Evolutionary conservation across 2,329 filamentous ascomycete genomes (phyloP), one percentile per base, ranked within the genome.

Genomic region (Claviceps sp.): DNA sequence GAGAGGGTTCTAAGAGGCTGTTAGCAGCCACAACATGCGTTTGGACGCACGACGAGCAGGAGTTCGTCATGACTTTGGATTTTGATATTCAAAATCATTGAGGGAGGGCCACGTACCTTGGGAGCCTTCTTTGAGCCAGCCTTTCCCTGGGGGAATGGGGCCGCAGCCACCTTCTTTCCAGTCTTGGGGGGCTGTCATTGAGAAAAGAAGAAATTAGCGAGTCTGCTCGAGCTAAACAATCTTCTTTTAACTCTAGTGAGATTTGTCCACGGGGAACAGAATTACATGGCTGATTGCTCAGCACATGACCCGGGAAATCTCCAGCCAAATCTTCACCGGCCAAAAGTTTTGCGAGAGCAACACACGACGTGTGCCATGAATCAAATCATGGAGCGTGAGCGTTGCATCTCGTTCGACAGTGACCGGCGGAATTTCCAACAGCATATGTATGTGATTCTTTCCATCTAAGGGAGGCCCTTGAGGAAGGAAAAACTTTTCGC

Each of bases 171-270:
- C 82, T 96, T 97, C 87, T 96, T 97, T 81, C 89, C 89, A 69
- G 79, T 72, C 80, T 97, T 98, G 72, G 91, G 87, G 86, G 93
- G 88, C 93, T 97, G 79, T 97, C 90, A 97, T 97, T 93, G 91
- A 97, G 91, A 88, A 94, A 90, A 93, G 86, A 95, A 88, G 84
- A 88, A 77, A 88, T 95, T 86, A 96, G 89, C 85, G 75, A 80
- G 78, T 82, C 24, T 81, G 84, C 80, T 84, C 84, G 78, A 79
- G 83, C 82, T 74, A 74, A 75, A 75, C 76, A 78, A 78, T 86
- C 85, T 88, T 86, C 83, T 85, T 82, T 85, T 75, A 86, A 85
- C 88, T 95, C 88, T 94, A 94, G 76, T 84, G 88, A 93, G 85
- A 78, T 44, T 18, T 20, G 45, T 40, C 50, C 46, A 24, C 30